These are phyloP conservation scores for Lentinula boryana DNA, from an alignment of 768 basidiomycete species.

Conservation along the genomic window DNA sequence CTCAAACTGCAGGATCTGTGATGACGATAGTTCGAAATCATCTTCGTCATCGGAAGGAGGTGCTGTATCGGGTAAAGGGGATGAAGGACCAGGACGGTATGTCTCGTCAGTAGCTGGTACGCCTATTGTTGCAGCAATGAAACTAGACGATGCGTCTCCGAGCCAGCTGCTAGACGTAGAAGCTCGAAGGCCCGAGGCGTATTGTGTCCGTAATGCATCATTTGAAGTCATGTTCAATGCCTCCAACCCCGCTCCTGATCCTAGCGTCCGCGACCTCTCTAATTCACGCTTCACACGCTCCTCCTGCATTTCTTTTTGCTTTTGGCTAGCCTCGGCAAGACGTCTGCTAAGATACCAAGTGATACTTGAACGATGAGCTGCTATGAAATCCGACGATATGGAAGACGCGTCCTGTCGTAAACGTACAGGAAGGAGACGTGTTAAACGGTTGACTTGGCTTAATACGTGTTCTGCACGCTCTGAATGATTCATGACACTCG, in stretches of 20 bases:
- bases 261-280: conserved; percentile 79
- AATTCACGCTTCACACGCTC: conserved; percentile 85
- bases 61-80: conserved; percentile 18
- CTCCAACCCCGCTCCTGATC: conserved; percentile 70
- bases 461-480: conserved; percentile 65
- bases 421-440: conserved; percentile 67
- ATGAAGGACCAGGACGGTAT: conserved; percentile 18
- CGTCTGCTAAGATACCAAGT: conserved; percentile 87
- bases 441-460: conserved; percentile 56
- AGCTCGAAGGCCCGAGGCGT: conserved; percentile 12
- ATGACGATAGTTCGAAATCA: conserved; percentile 75
- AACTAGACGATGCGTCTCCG: conserved; percentile 48
- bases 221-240: conserved; percentile 38
- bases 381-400: conserved; percentile 61
- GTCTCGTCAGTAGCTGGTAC: conserved; percentile 27
- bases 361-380: conserved; percentile 91
- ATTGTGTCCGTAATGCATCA: conserved; percentile 14
- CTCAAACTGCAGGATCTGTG: conserved; percentile 91
- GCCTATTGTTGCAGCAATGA: conserved; percentile 60
- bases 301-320: conserved; percentile 87
- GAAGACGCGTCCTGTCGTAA: conserved; percentile 52
- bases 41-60: conserved; percentile 60
- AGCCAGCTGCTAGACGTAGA: conserved; percentile 50
- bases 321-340: conserved; percentile 72
- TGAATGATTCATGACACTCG: conserved; percentile 22